A percentile compares a stretch with the other conserved stretches of the same genome.
These are phyloP conservation scores for Bolboschoenus planiculmis DNA, from an alignment of 176 grass and related monocot genomes.

Conservation along the genomic window DNA sequence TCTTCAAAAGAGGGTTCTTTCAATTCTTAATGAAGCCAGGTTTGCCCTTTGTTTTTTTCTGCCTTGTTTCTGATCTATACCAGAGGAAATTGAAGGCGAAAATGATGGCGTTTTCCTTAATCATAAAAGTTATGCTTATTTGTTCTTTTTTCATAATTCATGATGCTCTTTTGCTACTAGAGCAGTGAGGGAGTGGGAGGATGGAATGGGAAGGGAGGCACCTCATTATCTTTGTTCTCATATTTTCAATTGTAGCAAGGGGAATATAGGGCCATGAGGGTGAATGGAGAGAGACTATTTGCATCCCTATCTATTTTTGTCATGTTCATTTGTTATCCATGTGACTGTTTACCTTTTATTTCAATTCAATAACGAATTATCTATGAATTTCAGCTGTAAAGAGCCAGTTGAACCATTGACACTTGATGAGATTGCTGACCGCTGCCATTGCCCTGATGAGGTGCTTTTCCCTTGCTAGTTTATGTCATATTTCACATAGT, in stretches of 20 bases:
- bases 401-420: constrained; percentile 76
- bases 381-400: constrained; percentile 70
- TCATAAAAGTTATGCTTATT: background rate
- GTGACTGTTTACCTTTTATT: background rate
- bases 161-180: background rate
- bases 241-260: background rate
- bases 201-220: background rate
- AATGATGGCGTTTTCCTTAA: background rate
- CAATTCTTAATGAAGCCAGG: constrained; percentile 90
- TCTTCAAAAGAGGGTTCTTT: constrained; percentile 90
- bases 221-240: background rate
- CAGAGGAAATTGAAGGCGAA: background rate
- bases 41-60: constrained; percentile 27
- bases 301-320: background rate
- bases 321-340: background rate
- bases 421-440: constrained; percentile 77
- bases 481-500: background rate
- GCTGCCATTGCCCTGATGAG: constrained; percentile 70
- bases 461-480: constrained; percentile 33
- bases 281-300: background rate
- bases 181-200: background rate
- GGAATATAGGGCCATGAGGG: background rate
- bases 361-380: constrained; percentile 10
- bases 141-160: background rate
- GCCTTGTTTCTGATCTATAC: constrained; percentile 5